A percentile compares a stretch with the other conserved stretches of the same genome.
Conservation (phyloP, 805 yeast species). For the Nadsonia fulvescens region DNA sequence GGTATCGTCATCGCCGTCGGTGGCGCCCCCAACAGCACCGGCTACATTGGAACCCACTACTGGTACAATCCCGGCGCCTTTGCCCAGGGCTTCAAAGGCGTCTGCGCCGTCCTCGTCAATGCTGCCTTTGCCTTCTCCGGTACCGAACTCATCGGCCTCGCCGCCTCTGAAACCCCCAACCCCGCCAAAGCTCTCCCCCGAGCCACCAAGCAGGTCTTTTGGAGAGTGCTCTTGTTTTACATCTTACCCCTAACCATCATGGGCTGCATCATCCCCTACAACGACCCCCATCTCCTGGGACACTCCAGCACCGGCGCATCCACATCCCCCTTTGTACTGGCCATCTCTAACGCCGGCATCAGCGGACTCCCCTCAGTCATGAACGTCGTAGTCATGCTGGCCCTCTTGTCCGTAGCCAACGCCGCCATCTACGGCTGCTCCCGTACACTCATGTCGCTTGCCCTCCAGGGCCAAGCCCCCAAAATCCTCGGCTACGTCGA, state of each 20-base stretch:
- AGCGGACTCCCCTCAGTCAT: constrained; percentile 48
- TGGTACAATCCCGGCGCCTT: constrained; percentile 45
- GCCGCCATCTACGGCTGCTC: constrained; percentile 55
- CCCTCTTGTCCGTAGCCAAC: constrained; percentile 59
- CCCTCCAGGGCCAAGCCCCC: constrained; percentile 50
- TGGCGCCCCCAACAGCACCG: constrained; percentile 38
- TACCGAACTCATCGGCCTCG: constrained; percentile 53
- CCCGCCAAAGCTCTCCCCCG: constrained; percentile 51
- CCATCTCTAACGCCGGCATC: constrained; percentile 49
- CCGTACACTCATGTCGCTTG: constrained; percentile 48
- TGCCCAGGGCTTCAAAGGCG: constrained; percentile 54
- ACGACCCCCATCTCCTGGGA: constrained; percentile 28
- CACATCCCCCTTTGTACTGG: constrained; percentile 62
- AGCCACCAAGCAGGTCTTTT: constrained; percentile 67
- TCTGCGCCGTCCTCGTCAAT: constrained; percentile 53
- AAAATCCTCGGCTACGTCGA: constrained; percentile 48
- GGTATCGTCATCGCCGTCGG: constrained; percentile 34
- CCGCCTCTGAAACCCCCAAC: constrained; percentile 59
- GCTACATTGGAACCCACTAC: constrained; percentile 37
- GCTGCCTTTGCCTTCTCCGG: constrained; percentile 70
- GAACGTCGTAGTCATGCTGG: constrained; percentile 51
- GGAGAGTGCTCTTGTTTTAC: constrained; percentile 63
- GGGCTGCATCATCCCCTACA: constrained; percentile 60
- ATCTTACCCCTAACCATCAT: constrained; percentile 35
- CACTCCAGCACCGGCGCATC: constrained; percentile 36